These are phyloP conservation scores for Pulveroboletus frians DNA, from an alignment of 768 basidiomycete species.

Conservation along the genomic window DNA sequence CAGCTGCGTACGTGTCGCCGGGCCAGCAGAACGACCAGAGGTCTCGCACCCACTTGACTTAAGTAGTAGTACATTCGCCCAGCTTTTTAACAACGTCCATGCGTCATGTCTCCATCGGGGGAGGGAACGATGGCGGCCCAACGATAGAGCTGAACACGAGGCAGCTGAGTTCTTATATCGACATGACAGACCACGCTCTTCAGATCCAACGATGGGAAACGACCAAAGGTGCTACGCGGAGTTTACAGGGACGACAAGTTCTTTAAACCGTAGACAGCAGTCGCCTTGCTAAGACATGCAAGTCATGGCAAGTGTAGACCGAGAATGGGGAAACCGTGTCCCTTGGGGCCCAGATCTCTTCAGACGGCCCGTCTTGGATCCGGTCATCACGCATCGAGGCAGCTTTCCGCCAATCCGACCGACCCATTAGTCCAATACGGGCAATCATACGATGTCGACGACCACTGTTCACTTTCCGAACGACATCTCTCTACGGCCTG, in stretches of 20 bases:
- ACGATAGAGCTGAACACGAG: slow-evolving; percentile 15
- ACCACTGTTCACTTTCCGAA: neutral
- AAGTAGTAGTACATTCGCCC: neutral
- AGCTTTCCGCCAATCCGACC: neutral
- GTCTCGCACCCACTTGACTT: neutral
- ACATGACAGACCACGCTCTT: neutral
- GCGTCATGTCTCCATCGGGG: neutral
- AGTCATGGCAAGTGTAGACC: slow-evolving; percentile 9
- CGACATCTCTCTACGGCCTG: neutral
- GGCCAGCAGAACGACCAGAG: slow-evolving; percentile 6
- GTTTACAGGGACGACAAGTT: slow-evolving; percentile 16
- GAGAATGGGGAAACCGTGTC: slow-evolving; percentile 17
- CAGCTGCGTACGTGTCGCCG: slow-evolving; percentile 4
- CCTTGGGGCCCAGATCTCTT: slow-evolving; percentile 3
- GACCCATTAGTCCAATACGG: neutral
- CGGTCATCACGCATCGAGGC: too few species aligned
- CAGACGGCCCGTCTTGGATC: neutral
- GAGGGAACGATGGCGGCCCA: neutral
- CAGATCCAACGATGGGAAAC: slow-evolving; percentile 11
- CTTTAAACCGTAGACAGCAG: slow-evolving; percentile 4
- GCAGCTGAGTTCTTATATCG: neutral
- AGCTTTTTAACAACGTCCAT: neutral
- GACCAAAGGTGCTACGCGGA: slow-evolving; percentile 12
- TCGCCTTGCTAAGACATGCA: slow-evolving; percentile 14
- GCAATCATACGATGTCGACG: neutral